Evolutionary conservation across 257 asterid genomes (phyloP).

Genomic region (Prunella vulgaris): DNA sequence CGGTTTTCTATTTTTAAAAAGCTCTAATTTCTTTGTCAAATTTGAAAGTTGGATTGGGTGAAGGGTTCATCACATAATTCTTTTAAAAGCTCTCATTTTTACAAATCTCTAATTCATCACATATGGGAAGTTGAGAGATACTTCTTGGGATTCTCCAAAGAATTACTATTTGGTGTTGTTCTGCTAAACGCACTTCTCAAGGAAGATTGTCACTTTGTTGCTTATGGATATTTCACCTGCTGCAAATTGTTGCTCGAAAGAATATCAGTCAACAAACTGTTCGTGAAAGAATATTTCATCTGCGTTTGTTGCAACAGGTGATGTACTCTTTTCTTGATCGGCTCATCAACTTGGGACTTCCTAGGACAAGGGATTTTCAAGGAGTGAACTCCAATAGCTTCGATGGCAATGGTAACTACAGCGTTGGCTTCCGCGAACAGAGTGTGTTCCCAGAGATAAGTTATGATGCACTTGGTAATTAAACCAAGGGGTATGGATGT

Average conservation of each 20-base stretch:
- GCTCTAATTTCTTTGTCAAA: neutral
- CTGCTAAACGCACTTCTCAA: neutral
- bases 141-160: neutral
- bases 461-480: constrained; percentile 64
- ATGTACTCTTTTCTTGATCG: constrained; percentile 92
- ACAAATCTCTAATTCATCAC: neutral
- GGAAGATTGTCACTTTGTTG: neutral
- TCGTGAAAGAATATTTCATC: neutral
- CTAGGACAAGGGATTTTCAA: constrained; percentile 89
- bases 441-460: constrained; percentile 88
- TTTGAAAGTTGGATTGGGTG: neutral
- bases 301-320: constrained; percentile 43
- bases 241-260: neutral
- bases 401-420: constrained; percentile 92
- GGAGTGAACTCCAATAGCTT: constrained; percentile 88
- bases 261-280: neutral
- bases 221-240: neutral
- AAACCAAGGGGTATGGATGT: constrained; percentile 96
- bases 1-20: neutral
- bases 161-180: neutral
- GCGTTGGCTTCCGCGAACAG: constrained; percentile 85
- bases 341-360: constrained; percentile 87
- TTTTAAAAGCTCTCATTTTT: neutral
- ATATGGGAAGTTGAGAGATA: neutral
- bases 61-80: neutral